A percentile compares a stretch with the other conserved stretches of the same genome.
Evolutionary conservation across 2,329 filamentous ascomycete species (phyloP).

Genomic region (Penicillium fuscoglaucum): DNA sequence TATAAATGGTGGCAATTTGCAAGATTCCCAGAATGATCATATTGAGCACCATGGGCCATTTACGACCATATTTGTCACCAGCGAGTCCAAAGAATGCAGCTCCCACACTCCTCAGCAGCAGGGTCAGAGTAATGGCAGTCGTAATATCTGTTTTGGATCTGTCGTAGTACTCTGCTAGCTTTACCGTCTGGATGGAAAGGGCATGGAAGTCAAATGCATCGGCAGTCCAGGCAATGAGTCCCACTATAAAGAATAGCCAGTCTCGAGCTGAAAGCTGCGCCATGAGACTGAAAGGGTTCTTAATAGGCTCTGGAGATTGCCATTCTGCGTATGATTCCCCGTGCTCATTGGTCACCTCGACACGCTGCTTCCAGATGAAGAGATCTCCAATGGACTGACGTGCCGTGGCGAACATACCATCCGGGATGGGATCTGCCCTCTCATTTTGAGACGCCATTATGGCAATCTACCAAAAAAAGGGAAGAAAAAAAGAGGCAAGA

Average conservation of each 20-base stretch:
- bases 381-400: slow-evolving; percentile 65
- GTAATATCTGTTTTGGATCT: slow-evolving; percentile 68
- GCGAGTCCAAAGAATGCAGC: slow-evolving; percentile 74
- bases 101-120: slow-evolving; percentile 72
- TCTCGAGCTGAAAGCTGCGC: slow-evolving; percentile 62
- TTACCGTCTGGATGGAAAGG: slow-evolving; percentile 73
- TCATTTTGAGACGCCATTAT: slow-evolving; percentile 36
- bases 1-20: slow-evolving; percentile 78
- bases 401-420: slow-evolving; percentile 64
- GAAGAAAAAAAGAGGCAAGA: not conserved
- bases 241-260: slow-evolving; percentile 76
- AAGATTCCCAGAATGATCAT: slow-evolving; percentile 70
- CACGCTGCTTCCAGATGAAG: slow-evolving; percentile 72
- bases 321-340: slow-evolving; percentile 69
- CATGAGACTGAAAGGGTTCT: slow-evolving; percentile 70
- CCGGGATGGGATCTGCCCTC: slow-evolving; percentile 66
- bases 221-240: slow-evolving; percentile 73
- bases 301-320: slow-evolving; percentile 64
- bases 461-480: not conserved
- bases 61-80: slow-evolving; percentile 76
- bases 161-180: slow-evolving; percentile 62
- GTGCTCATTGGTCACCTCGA: slow-evolving; percentile 54
- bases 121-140: slow-evolving; percentile 62
- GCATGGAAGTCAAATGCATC: slow-evolving; percentile 85
- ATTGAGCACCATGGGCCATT: slow-evolving; percentile 78